phyloP scores from a whole-genome alignment of 1,284 basidiomycete genomes.

The Pseudozyma pruni region DNA sequence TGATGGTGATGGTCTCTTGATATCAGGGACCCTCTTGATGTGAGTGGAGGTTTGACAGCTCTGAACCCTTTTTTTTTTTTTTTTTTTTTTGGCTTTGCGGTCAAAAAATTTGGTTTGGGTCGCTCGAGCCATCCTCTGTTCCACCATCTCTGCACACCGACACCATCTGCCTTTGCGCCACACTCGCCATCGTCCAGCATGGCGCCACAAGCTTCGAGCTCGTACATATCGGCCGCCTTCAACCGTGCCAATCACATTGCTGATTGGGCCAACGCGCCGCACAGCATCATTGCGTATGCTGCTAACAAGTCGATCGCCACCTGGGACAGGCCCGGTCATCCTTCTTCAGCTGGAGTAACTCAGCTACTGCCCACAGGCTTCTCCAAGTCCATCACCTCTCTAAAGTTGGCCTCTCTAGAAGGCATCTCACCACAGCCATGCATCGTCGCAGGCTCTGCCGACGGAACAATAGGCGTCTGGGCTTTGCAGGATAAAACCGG shows the following conservation, averaged over 20 bases:
- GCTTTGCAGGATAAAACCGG: slow-evolving; percentile 1
- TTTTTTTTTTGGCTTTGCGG: slow-evolving; percentile 4
- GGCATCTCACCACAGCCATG: slow-evolving; percentile 5
- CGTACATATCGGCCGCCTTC: slow-evolving; percentile 61
- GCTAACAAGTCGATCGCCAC: slow-evolving; percentile 57
- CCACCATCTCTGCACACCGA: background rate
- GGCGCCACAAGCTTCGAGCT: slow-evolving; percentile 32
- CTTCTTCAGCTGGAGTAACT: slow-evolving; percentile 21
- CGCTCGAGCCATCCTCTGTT: slow-evolving; percentile 14
- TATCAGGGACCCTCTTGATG: background rate
- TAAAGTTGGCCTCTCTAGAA: slow-evolving; percentile 39
- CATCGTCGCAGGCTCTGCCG: slow-evolving; percentile 49
- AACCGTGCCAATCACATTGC: slow-evolving; percentile 60
- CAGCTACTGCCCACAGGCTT: slow-evolving; percentile 46
- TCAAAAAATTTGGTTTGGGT: no score
- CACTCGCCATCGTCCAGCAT: slow-evolving; percentile 6
- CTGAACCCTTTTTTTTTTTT: slow-evolving; percentile 24
- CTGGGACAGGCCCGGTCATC: slow-evolving; percentile 37
- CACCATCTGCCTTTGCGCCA: background rate
- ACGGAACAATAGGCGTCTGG: slow-evolving; percentile 48
- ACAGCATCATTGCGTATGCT: slow-evolving; percentile 51
- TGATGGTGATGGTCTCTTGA: background rate
- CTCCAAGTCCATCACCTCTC: slow-evolving; percentile 41
- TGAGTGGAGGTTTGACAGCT: slow-evolving; percentile 2
- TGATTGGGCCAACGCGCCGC: slow-evolving; percentile 49